Conservation (phyloP, 805 yeast species). For the Candida ovalis region DNA sequence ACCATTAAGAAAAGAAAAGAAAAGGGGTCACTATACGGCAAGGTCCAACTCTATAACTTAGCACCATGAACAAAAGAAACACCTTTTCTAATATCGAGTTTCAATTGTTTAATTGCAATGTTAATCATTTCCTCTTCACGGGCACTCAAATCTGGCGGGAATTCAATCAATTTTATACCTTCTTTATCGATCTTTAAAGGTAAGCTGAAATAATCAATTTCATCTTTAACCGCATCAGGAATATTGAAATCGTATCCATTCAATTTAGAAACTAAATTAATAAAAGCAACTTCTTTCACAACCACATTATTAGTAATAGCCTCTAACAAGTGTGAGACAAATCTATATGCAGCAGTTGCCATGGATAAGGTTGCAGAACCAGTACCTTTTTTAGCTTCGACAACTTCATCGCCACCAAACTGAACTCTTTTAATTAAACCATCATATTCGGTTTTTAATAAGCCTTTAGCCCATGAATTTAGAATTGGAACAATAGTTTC, state of each 20-base stretch:
- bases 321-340: conserved; percentile 47
- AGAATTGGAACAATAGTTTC: conserved; percentile 79
- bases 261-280: conserved; percentile 50
- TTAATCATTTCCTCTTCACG: conserved; percentile 13
- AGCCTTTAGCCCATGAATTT: conserved; percentile 4
- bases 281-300: conserved; percentile 44
- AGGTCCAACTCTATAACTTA: conserved; percentile 10
- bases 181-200: conserved; percentile 37
- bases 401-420: conserved; percentile 89
- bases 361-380: conserved; percentile 95
- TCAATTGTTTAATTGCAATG: conserved; percentile 16
- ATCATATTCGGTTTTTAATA: conserved; percentile 29
- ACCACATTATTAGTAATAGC: conserved; percentile 17
- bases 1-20: not conserved
- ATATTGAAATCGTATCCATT: conserved; percentile 39
- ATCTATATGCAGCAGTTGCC: conserved; percentile 91
- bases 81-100: conserved; percentile 21
- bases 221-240: conserved; percentile 12
- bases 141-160: conserved; percentile 13
- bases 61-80: conserved; percentile 20
- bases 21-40: too few species aligned
- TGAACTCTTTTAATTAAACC: conserved; percentile 81
- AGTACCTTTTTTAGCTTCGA: conserved; percentile 88
- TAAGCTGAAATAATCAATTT: conserved; percentile 44
- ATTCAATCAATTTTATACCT: conserved; percentile 33